A percentile compares a stretch with the other conserved stretches of the same genome.
These are phyloP conservation scores for Ogataea kodamae DNA, from an alignment of 805 yeast species.

Conservation along the genomic window DNA sequence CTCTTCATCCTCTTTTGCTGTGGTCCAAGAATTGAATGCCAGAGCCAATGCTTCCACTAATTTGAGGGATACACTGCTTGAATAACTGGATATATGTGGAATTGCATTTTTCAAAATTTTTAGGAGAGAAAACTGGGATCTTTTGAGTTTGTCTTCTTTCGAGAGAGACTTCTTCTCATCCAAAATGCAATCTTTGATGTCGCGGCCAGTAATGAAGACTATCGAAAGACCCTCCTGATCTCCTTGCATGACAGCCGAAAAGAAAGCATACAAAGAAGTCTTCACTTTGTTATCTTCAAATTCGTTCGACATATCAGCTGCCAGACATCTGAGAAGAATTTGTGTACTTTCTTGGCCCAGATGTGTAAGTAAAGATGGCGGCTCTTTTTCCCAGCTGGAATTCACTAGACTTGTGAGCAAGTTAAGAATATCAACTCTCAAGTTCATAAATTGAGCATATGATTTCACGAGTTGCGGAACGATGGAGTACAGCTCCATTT, in stretches of 20 bases:
- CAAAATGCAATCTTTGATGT: conserved; percentile 33
- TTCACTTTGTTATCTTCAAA: conserved; percentile 52
- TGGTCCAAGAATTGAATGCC: conserved; percentile 77
- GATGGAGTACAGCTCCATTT: conserved; percentile 51
- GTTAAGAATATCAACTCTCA: conserved; percentile 51
- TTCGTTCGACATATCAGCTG: conserved; percentile 55
- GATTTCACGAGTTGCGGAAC: conserved; percentile 55
- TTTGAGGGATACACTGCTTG: conserved; percentile 61
- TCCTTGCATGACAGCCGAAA: conserved; percentile 65
- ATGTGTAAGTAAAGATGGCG: conserved; percentile 80
- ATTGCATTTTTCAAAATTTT: conserved; percentile 54
- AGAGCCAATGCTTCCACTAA: conserved; percentile 68
- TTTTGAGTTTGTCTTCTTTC: conserved; percentile 9
- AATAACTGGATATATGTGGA: conserved; percentile 48
- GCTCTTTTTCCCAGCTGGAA: conserved; percentile 52
- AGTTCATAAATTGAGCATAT: conserved; percentile 46
- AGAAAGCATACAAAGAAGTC: conserved; percentile 56
- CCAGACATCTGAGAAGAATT: conserved; percentile 55
- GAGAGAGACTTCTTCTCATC: conserved; percentile 16
- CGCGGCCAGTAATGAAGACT: conserved; percentile 59
- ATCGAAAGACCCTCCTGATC: conserved; percentile 77
- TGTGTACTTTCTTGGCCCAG: conserved; percentile 64
- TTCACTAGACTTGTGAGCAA: conserved; percentile 56
- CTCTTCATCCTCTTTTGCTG: conserved; percentile 49
- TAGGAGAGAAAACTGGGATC: conserved; percentile 43